Evolutionary conservation across 805 yeast genomes (phyloP), one percentile per base, ranked within the genome.

Genomic region (Yarrowia deformans): DNA sequence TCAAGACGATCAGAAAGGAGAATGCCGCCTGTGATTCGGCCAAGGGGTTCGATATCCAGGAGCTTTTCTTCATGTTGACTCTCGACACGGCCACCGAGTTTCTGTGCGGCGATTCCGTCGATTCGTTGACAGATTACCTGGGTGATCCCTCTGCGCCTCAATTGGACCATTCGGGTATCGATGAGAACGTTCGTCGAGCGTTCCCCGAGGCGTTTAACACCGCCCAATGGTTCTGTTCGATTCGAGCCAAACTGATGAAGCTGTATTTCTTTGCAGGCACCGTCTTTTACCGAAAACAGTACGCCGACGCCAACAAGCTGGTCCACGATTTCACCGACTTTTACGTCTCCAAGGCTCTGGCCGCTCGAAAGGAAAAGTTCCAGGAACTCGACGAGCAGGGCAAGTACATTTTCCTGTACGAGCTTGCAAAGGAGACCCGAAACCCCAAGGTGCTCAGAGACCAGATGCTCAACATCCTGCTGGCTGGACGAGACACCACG

Each of bases 401-500:
- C 46, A 78, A 82, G 23, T 84, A 82, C 71, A 79, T 83, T 12
- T 84, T 84, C 74, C 79, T 85, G 69, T 78, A 80, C 56, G 87
- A 84, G 72, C 79, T 84, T 70, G 84, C 79, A 61, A 82, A 82
- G 75, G 83, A 83, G 74, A 83, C 86, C 9, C 79, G 81, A 67
- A 82, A 85, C 72, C 84, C 84, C 16, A 76, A 70, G 69, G 79
- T 80, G 18, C 80, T 84, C 70, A 78, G 87, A 64, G 85, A 83
- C 73, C 87, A 85, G 75, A 78, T 83, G 58, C 77, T 84, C 74
- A 84, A 83, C 72, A 81, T 85, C 69, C 78, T 84, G 69, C 74
- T 84, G 19, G 88, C 88, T 12, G 87, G 87, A 34, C 79, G 88
- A 72, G 87, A 85, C 72, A 84, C 87, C 49, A 84, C 88, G 10